phyloP scores from a whole-genome alignment of 2,329 filamentous ascomycete genomes.

The Shiraia sp. region DNA sequence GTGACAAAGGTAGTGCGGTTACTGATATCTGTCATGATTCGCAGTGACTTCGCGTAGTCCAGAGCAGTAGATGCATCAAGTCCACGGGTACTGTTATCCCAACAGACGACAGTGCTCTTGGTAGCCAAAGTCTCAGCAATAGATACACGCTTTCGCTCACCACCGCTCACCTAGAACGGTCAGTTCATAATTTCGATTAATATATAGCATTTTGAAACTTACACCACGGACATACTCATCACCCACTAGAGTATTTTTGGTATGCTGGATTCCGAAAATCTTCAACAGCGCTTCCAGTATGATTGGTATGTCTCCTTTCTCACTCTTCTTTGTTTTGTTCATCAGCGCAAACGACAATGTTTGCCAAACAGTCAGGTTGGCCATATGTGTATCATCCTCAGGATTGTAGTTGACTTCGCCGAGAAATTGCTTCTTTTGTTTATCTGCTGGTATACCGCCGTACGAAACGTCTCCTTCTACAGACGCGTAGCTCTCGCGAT shows the following conservation, averaged over 20 bases:
- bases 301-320: conserved; percentile 65
- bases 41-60: conserved; percentile 75
- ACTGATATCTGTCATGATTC: conserved; percentile 78
- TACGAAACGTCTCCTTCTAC: conserved; percentile 74
- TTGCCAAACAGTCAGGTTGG: conserved; percentile 75
- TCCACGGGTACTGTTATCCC: conserved; percentile 82
- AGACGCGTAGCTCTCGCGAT: conserved; percentile 65
- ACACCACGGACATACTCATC: conserved; percentile 74
- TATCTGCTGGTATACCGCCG: conserved; percentile 69
- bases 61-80: conserved; percentile 78
- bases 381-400: conserved; percentile 77
- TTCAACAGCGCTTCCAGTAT: conserved; percentile 72
- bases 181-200: too few species aligned
- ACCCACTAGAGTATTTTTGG: conserved; percentile 74
- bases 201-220: too few species aligned
- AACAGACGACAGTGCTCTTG: conserved; percentile 67
- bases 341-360: conserved; percentile 75
- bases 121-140: conserved; percentile 78
- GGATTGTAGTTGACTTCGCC: conserved; percentile 80
- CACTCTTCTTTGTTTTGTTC: conserved; percentile 73
- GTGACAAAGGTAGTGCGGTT: conserved; percentile 73
- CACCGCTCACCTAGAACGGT: conserved; percentile 58
- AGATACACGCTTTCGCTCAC: conserved; percentile 74
- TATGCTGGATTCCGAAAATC: conserved; percentile 80
- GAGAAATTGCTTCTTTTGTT: conserved; percentile 69